Conservation (phyloP, 257 asterid genomes). For the Thymus mandschuricus region DNA sequence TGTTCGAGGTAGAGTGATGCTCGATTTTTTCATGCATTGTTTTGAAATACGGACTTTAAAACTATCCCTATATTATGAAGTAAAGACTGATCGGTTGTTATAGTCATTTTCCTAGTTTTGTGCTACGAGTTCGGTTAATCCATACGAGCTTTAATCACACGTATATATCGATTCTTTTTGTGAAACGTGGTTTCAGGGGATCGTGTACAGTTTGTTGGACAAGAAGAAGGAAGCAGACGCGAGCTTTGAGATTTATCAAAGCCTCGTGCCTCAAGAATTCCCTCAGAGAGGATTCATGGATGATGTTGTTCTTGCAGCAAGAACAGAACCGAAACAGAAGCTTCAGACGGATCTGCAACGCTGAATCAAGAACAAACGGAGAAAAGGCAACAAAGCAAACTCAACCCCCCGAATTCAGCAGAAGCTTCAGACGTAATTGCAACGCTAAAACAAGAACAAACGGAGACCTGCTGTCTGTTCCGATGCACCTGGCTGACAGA, state of each 20-base stretch:
- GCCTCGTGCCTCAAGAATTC: slow-evolving; percentile 84
- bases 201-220: slow-evolving; percentile 74
- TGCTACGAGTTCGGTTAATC: too few relatives aligned
- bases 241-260: slow-evolving; percentile 67
- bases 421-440: slow-evolving; percentile 54
- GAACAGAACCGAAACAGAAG: slow-evolving; percentile 63
- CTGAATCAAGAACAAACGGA: slow-evolving; percentile 15
- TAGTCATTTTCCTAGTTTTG: not conserved
- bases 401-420: slow-evolving; percentile 24
- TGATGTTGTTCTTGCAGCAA: slow-evolving; percentile 81
- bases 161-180: not conserved
- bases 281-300: slow-evolving; percentile 83
- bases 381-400: too few relatives aligned
- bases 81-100: not conserved
- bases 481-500: not conserved
- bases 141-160: not conserved
- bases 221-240: slow-evolving; percentile 72
- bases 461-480: not conserved
- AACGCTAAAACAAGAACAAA: slow-evolving; percentile 30
- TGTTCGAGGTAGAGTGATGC: slow-evolving; percentile 3
- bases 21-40: not conserved
- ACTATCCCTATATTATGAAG: not conserved
- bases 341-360: slow-evolving; percentile 54
- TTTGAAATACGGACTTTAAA: not conserved
- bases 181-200: slow-evolving; percentile 60